Evolutionary conservation across 108 stramenopile species (phyloP), one percentile per base, ranked within the genome.

Genomic region (Pseudonitzschia delicatissima): DNA sequence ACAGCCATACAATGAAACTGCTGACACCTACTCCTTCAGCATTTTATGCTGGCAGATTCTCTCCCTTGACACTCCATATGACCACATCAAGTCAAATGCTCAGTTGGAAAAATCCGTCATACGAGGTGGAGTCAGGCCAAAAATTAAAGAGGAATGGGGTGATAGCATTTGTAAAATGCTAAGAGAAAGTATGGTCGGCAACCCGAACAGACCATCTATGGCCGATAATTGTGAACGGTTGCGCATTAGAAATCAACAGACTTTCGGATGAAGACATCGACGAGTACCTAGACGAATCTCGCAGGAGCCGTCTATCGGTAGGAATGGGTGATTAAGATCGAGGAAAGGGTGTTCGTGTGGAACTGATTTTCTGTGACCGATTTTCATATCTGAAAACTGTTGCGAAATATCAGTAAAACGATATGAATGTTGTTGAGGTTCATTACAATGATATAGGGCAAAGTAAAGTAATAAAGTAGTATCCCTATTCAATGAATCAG

Each of bases 1-100:
- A 51, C 52, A 81, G 36, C 86, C 90, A 13, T 96, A 96, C 88
- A 92, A 93, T 78, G 85, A 90, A 48, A 81, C 82, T 4, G 88
- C 81, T 5, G 95, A 96, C 72, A 86, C 88, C 3, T 96, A 91
- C 61, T 90, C 90, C n/a, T 87, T 93, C 32, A 67, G 76, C 15
- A 88, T 96, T 57, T 75, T 96, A 44, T 77, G 85, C 25, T 93
- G 87, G 86, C 87, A 94, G 71, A 86, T 94, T 15, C 81, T 83
- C 35, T 66, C 77, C 7, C 70, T 87, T 57, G 76, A 87, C 47
- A 82, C 80, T 11, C 91, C 91, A 26, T 93, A 80, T 65, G 74
- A 78, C 35, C 82, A 80, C 9, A 84, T 76, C 67, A 28, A 12
- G 23, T 82, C 82, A 2, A 68, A 83, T 50, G 55, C 64, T 7